Conservation (phyloP, 306 rosid genomes). For the Medicago lupulina region DNA sequence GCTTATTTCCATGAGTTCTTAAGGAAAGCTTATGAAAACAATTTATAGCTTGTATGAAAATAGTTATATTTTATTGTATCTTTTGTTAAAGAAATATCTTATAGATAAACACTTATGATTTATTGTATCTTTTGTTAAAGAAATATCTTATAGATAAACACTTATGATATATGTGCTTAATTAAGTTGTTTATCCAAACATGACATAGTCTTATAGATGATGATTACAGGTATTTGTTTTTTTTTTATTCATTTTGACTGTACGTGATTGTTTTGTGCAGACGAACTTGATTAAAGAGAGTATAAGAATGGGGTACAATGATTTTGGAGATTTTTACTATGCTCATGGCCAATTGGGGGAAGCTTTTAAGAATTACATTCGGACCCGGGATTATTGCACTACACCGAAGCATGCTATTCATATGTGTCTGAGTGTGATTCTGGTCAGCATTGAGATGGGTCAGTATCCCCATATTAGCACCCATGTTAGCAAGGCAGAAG, state of each 20-base stretch:
- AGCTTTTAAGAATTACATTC: conserved; percentile 82
- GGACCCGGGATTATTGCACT: conserved; percentile 97
- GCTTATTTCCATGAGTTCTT: neutral
- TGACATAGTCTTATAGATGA: neutral
- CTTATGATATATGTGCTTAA: neutral
- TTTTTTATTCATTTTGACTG: neutral
- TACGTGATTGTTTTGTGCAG: conserved; percentile 49
- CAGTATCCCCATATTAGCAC: conserved; percentile 86
- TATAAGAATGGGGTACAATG: conserved; percentile 98
- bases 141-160: neutral
- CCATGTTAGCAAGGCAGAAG: conserved; percentile 91
- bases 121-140: too few relatives aligned
- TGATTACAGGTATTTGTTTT: neutral
- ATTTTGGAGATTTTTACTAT: conserved; percentile 93
- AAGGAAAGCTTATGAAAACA: neutral
- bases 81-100: neutral
- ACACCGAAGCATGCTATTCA: conserved; percentile 90
- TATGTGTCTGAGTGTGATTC: conserved; percentile 89
- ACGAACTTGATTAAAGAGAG: conserved; percentile 98
- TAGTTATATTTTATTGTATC: neutral
- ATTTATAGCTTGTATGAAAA: neutral
- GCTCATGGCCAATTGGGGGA: conserved; percentile 89
- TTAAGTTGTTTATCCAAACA: neutral
- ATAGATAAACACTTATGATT: too few relatives aligned
- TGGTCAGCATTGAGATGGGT: conserved; percentile 98